Conservation (phyloP, 805 yeast genomes). For the Starmerella sirachaensis region DNA sequence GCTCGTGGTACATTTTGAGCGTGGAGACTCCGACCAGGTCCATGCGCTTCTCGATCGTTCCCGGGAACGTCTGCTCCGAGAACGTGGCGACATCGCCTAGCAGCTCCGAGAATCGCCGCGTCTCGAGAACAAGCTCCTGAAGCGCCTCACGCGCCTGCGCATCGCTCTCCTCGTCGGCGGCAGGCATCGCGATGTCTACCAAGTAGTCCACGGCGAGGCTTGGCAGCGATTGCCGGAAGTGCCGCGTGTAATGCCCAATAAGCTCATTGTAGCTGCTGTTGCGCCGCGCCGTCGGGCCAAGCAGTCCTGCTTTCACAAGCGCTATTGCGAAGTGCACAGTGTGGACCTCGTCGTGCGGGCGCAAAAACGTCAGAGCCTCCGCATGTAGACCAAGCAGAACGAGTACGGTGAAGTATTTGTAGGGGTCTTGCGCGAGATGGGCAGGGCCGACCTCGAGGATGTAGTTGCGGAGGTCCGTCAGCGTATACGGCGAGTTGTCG, state of each 20-base stretch:
- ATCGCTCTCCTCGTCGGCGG: slow-evolving; percentile 32
- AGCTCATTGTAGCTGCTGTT: slow-evolving; percentile 30
- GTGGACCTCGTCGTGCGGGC: slow-evolving; percentile 59
- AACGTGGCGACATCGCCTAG: slow-evolving; percentile 61
- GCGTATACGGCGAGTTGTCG: slow-evolving; percentile 46
- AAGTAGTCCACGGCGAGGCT: slow-evolving; percentile 85
- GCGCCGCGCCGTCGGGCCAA: slow-evolving; percentile 34
- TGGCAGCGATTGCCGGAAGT: slow-evolving; percentile 77
- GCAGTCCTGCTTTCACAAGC: slow-evolving; percentile 57
- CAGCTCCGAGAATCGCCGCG: slow-evolving; percentile 68
- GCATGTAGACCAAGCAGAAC: slow-evolving; percentile 72
- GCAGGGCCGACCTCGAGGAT: slow-evolving; percentile 61
- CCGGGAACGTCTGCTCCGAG: slow-evolving; percentile 61
- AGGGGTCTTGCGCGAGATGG: slow-evolving; percentile 54
- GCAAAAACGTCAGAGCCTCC: slow-evolving; percentile 56
- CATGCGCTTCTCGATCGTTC: slow-evolving; percentile 70
- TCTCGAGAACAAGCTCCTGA: slow-evolving; percentile 71
- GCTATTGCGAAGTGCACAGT: slow-evolving; percentile 84
- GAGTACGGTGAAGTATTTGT: slow-evolving; percentile 62
- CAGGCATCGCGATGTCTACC: slow-evolving; percentile 49
- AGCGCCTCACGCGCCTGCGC: slow-evolving; percentile 63
- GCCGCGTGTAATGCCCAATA: slow-evolving; percentile 67
- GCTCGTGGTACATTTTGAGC: slow-evolving; percentile 48
- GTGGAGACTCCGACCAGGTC: slow-evolving; percentile 46
- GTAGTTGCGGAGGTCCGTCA: slow-evolving; percentile 61